phyloP scores from a whole-genome alignment of 164 flowering plant species.

The Annona squamosa region DNA sequence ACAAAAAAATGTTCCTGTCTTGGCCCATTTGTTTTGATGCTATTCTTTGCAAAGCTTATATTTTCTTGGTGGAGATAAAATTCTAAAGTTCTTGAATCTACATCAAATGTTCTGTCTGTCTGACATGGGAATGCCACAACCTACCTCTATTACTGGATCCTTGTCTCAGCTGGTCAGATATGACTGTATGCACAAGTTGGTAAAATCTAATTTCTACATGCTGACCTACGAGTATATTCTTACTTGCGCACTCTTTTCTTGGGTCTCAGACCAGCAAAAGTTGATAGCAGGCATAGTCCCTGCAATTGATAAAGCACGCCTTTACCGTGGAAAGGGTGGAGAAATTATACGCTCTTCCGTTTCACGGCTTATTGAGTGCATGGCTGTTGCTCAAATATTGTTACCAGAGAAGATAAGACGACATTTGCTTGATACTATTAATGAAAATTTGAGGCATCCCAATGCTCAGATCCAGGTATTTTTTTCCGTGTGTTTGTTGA shows the following conservation, averaged over 20 bases:
- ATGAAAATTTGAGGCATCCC: slow-evolving; percentile 89
- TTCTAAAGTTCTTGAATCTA: neutral
- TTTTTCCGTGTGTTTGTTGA: neutral
- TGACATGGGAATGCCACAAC: neutral
- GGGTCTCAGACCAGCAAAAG: slow-evolving; percentile 61
- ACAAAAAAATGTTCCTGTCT: too few species aligned
- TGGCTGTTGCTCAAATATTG: slow-evolving; percentile 40
- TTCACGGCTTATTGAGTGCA: slow-evolving; percentile 78
- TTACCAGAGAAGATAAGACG: slow-evolving; percentile 54
- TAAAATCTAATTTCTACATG: too few species aligned
- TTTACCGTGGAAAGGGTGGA: slow-evolving; percentile 98
- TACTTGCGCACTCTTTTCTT: neutral
- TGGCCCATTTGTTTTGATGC: neutral
- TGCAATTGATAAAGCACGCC: slow-evolving; percentile 96
- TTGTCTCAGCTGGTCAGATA: too few species aligned
- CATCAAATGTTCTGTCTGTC: neutral
- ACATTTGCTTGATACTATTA: slow-evolving; percentile 68
- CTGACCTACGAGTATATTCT: neutral
- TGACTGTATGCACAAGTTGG: too few species aligned
- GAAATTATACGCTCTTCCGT: slow-evolving; percentile 96
- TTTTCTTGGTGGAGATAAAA: neutral
- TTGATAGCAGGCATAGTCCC: slow-evolving; percentile 67
- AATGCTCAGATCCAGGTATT: slow-evolving; percentile 88
- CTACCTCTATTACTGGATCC: too few species aligned
- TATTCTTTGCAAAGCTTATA: neutral